A percentile compares a stretch with the other conserved stretches of the same genome.
Conservation (phyloP, 2,329 filamentous ascomycete genomes). For the Aspergillus felis region DNA sequence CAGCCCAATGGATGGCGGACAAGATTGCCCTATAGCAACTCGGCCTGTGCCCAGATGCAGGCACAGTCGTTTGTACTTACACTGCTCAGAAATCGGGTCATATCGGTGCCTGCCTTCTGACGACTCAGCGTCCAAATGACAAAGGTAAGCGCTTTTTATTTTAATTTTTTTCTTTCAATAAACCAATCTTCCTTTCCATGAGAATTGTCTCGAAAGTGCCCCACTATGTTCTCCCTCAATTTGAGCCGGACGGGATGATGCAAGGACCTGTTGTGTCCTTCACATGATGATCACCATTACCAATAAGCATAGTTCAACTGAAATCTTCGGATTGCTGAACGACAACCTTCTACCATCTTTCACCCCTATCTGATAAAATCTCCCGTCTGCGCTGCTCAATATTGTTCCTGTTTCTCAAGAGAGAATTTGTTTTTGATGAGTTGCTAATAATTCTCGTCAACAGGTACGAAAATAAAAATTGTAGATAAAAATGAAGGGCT, state of each 20-base stretch:
- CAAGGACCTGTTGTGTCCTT: slow-evolving; percentile 3
- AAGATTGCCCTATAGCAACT: neutral
- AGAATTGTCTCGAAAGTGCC: neutral
- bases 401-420: slow-evolving; percentile 2
- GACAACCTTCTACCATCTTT: slow-evolving; percentile 40
- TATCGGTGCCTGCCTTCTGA: neutral
- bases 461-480: neutral
- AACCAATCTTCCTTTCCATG: neutral
- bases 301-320: slow-evolving; percentile 43
- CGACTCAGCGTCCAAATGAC: neutral
- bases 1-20: neutral
- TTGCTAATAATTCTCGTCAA: neutral
- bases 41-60: slow-evolving; percentile 10
- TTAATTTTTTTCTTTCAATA: slow-evolving; percentile 1
- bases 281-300: slow-evolving; percentile 35
- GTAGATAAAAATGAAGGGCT: neutral
- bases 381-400: slow-evolving; percentile 11
- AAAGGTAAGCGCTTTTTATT: slow-evolving; percentile 18
- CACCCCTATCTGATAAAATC: slow-evolving; percentile 29
- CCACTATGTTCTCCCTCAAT: neutral
- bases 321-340: slow-evolving; percentile 39
- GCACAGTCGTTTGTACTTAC: slow-evolving; percentile 1
- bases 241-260: neutral
- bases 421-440: slow-evolving; percentile 11
- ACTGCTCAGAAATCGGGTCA: neutral